Percentiles rank a stretch among this genome's conserved stretches.
phyloP scores from a whole-genome alignment of 192 early-diverging fungal genomes.

The Coemansia sp. region DNA sequence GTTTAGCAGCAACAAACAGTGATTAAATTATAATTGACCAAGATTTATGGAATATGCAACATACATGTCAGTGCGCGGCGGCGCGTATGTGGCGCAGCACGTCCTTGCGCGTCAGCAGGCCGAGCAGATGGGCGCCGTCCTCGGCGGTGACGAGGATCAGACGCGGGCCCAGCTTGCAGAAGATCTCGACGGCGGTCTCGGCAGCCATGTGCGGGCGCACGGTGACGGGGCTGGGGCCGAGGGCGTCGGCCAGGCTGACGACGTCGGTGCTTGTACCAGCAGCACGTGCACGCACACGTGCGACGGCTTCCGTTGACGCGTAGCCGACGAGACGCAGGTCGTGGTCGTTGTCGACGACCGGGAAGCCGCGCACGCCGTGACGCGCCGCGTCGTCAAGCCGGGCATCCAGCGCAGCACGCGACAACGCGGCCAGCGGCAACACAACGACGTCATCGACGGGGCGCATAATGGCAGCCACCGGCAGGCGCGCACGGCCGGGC shows the following conservation, averaged over 20 bases:
- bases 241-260: conserved; percentile 21
- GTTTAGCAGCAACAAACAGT: background rate
- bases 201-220: conserved; percentile 66
- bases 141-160: conserved; percentile 65
- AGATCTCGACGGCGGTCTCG: conserved; percentile 77
- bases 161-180: conserved; percentile 79
- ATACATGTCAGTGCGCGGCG: background rate
- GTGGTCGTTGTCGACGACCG: conserved; percentile 65
- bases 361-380: conserved; percentile 60
- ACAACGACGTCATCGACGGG: conserved; percentile 49
- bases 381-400: conserved; percentile 54
- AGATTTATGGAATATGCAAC: background rate
- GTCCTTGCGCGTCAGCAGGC: conserved; percentile 77
- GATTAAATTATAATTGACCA: background rate
- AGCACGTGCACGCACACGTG: background rate
- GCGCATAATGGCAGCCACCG: conserved; percentile 57
- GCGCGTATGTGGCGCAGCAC: conserved; percentile 46
- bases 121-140: conserved; percentile 58
- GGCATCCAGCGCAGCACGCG: conserved; percentile 49
- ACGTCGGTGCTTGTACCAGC: background rate
- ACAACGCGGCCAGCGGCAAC: conserved; percentile 57
- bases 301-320: conserved; percentile 55
- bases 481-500: background rate
- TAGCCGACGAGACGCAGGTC: conserved; percentile 67
- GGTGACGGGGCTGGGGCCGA: conserved; percentile 63